Base-by-base conservation (phyloP, 2,329 filamentous ascomycete species). In the Aspergillus proliferans region DNA sequence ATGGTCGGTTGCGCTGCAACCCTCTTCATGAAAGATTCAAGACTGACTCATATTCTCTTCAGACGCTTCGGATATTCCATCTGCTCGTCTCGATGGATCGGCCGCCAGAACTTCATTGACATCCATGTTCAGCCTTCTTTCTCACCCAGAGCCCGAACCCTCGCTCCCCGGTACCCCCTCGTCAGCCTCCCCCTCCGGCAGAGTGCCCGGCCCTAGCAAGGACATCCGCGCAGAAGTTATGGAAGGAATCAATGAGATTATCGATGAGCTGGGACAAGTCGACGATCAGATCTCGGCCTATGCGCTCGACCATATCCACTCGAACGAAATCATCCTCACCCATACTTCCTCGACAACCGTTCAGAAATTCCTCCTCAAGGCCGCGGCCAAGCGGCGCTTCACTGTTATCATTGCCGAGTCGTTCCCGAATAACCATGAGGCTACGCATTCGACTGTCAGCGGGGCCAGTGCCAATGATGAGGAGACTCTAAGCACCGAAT, bases 231-330 rank as follows among this genome's bases (percentile, higher is more conserved):
- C 88, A 12, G 93, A 97, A 69, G 86, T 97, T 22, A 85, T 96
- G 56, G 88, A 93, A 60, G 93, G 91, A 39, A 96, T 98, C 61
- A 85, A 89, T 61, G 93, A 98, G 68, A 90, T 98, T 52, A 87
- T 95, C 68, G 93, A 98, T 64, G 93, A 98, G 71, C 84, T 98
- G 49, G 86, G 87, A 56, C 87, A 92, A 64, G 90, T 90, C 6
- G 93, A 96, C 65, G 89, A 95, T 63, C 90, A 95, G 69, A 94
- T 98, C 59, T 88, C 92, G 2, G 83, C 84, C 19, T 87, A 90
- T 56, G 88, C 91, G 2, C 86, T 95, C 54, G 88, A 94, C 43
- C 88, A 96, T 68, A 95, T 98, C 55, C 88, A 95, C 65, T 87
- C 88, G 1, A 90, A 92, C 64, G 92, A 98, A 69, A 86, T 91